Evolutionary conservation across 208 protist species (phyloP).

Genomic region (Tritrichomonas foetus): DNA sequence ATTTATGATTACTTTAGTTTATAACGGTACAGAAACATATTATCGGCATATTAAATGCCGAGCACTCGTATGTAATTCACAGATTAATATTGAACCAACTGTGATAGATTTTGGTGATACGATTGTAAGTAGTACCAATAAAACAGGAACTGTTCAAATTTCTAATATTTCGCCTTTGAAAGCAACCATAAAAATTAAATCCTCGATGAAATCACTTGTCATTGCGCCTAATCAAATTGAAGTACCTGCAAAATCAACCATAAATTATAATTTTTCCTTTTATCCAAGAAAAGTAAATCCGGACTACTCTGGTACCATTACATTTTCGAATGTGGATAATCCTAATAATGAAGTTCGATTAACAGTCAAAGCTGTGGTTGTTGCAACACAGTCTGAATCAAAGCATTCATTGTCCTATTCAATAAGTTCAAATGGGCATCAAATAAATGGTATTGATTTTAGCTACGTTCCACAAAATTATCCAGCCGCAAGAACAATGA

Average conservation of each 20-base stretch:
- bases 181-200: background rate
- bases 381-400: background rate
- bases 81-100: background rate
- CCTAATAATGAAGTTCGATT: background rate
- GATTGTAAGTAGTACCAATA: background rate
- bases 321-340: background rate
- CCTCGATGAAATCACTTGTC: background rate
- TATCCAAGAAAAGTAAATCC: slow-evolving; percentile 22
- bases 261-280: slow-evolving; percentile 13
- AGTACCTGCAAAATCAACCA: background rate
- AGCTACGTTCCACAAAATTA: background rate
- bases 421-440: background rate
- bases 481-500: background rate
- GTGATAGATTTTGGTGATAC: background rate
- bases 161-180: background rate
- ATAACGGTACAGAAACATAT: background rate
- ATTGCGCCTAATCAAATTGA: background rate
- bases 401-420: background rate
- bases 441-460: background rate
- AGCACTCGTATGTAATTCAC: background rate
- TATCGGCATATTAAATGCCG: background rate
- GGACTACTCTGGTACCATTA: background rate
- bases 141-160: background rate
- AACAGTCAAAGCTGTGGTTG: background rate
- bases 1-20: background rate